Base-by-base conservation (phyloP, 2,329 filamentous ascomycete species). In the Allantophomopsis lycopodina region DNA sequence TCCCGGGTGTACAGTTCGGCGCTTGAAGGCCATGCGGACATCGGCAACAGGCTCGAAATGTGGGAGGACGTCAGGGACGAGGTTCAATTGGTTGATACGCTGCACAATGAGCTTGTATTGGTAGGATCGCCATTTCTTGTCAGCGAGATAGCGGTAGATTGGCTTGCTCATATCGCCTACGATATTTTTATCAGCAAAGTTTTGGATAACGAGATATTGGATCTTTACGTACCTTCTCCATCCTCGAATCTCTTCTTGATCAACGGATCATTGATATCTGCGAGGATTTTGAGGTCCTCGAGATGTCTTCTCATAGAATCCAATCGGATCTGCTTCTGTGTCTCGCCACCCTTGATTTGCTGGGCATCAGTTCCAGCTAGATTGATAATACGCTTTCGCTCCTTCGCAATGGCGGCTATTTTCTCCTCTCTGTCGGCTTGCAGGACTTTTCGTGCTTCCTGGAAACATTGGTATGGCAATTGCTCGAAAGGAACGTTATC, bases 241-340 rank as follows among this genome's bases (percentile, higher is more conserved):
- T 96, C 88, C 58, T 98, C 91, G 50, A 94, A 96, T 48, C 75
- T 79, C 63, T 86, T 84, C 74, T 95, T 95, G 45, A 96, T 85
- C 31, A 86, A 52, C 1, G 91, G 91, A 55, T 96, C 91, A 58
- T 96, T 96, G 60, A 94, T 87, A 55, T 98, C 91, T 17, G 87
- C 88, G 45, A 83, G 63, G 32, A 98, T 80, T 72, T 95, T 93
- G 56, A 94, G 66, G 40, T 78, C 60, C 56, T 94, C 81, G 40
- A 95, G 56, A 51, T 85, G 66, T 48, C 72, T 65, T 53, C 74
- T 68, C 76, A 95, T 74, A 49, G 78, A 82, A 35, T 65, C 64
- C 44, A 96, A 53, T 47, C 73, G 72, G 42, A 66, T 69, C 53
- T 83, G 72, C 62, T 85, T 84, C 51, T 68, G 70, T 45, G 58